phyloP scores from a whole-genome alignment of 2,329 filamentous ascomycete genomes.

The Microcera coccophila region DNA sequence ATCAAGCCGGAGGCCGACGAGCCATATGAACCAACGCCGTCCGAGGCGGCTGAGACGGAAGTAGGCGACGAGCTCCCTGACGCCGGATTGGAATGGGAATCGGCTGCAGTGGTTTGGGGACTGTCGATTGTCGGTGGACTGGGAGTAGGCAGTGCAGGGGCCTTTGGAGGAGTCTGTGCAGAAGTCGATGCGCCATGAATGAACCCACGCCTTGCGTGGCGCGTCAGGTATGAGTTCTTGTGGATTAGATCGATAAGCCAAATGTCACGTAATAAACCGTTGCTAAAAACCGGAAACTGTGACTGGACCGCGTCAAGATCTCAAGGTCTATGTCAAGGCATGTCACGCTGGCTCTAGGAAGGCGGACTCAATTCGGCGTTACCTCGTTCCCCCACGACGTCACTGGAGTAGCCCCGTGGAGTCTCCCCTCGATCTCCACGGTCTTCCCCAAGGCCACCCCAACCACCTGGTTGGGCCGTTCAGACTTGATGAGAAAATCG shows the following conservation, averaged over 20 bases:
- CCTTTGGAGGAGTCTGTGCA: constrained; percentile 47
- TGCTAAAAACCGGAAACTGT: not conserved
- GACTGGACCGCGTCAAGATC: not conserved
- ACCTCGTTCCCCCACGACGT: not conserved
- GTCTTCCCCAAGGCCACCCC: not conserved
- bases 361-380: constrained; percentile 7
- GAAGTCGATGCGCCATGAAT: constrained; percentile 42
- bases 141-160: constrained; percentile 42
- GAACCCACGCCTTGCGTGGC: constrained; percentile 11
- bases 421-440: not conserved
- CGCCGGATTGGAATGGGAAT: constrained; percentile 38
- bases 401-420: not conserved
- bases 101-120: constrained; percentile 45
- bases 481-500: not conserved
- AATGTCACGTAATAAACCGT: not conserved
- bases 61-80: constrained; percentile 41
- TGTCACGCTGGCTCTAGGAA: not conserved
- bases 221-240: constrained; percentile 3
- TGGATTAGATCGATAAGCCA: not conserved
- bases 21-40: constrained; percentile 37
- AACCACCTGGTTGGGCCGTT: not conserved
- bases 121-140: constrained; percentile 42
- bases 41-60: constrained; percentile 27
- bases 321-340: not conserved
- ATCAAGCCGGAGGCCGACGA: constrained; percentile 26